Percentiles rank a stretch among this genome's conserved stretches.
Evolutionary conservation across 2,329 filamentous ascomycete species (phyloP).

Genomic region (Westerdykella sp.): DNA sequence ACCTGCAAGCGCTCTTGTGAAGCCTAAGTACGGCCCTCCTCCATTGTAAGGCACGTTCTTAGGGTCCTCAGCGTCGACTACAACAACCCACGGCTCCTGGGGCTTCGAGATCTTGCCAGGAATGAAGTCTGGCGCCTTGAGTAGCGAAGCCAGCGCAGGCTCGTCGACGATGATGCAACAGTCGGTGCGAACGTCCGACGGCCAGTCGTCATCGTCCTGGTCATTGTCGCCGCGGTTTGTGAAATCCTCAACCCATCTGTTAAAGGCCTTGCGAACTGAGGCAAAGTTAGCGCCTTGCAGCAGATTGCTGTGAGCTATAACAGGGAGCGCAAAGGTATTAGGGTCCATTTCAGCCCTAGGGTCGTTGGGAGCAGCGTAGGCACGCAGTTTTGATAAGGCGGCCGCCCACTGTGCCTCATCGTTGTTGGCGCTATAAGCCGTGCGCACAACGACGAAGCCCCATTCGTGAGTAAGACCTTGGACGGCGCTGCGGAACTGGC

Average conservation of each 20-base stretch:
- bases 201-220: background rate
- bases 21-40: background rate
- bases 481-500: conserved; percentile 1
- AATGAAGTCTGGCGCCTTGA: background rate
- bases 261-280: background rate
- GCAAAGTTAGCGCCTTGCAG: background rate
- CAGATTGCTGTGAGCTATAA: background rate
- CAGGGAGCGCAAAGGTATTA: conserved; percentile 1
- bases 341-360: background rate
- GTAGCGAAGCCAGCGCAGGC: background rate
- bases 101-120: background rate
- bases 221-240: background rate
- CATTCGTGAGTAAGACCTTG: conserved; percentile 2
- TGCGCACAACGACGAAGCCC: conserved; percentile 1
- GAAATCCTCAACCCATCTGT: conserved; percentile 4
- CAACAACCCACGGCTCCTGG: background rate
- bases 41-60: background rate
- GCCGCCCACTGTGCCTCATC: conserved; percentile 1
- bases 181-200: background rate
- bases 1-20: background rate
- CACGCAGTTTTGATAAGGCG: conserved; percentile 1
- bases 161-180: background rate
- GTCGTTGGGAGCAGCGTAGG: background rate
- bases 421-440: background rate
- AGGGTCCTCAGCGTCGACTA: background rate